phyloP scores from a whole-genome alignment of 2,329 filamentous ascomycete species.

The Lasiodiplodia citricola region DNA sequence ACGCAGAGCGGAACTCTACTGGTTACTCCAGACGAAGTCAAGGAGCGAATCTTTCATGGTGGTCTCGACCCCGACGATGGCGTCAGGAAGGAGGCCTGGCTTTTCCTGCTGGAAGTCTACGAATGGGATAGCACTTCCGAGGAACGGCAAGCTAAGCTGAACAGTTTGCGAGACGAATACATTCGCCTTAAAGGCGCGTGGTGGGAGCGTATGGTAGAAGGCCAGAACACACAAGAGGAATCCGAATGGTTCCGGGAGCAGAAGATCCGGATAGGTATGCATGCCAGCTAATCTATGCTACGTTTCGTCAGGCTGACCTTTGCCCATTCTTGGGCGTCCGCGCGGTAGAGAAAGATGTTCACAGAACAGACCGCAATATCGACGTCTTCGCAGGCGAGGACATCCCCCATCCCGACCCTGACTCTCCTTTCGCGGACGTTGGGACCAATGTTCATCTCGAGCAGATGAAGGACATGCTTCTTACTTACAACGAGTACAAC shows the following conservation, averaged over 20 bases:
- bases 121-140: conserved; percentile 90
- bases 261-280: conserved; percentile 86
- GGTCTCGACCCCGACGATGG: conserved; percentile 88
- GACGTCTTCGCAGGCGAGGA: conserved; percentile 97
- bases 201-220: conserved; percentile 93
- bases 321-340: conserved; percentile 61
- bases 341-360: conserved; percentile 91
- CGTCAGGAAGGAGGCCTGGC: conserved; percentile 94
- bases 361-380: conserved; percentile 92
- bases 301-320: conserved; percentile 46
- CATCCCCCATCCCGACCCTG: conserved; percentile 93
- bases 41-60: conserved; percentile 96
- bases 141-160: conserved; percentile 81
- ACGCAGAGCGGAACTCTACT: conserved; percentile 72
- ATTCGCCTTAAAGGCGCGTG: conserved; percentile 90
- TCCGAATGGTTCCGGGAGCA: conserved; percentile 98
- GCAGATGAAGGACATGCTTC: conserved; percentile 98
- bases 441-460: conserved; percentile 98
- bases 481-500: conserved; percentile 99
- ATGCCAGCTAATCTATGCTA: conserved; percentile 12
- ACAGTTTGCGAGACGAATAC: conserved; percentile 89
- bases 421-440: conserved; percentile 88
- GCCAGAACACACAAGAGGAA: conserved; percentile 77
- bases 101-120: conserved; percentile 89
- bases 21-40: conserved; percentile 88